A percentile compares a stretch with the other conserved stretches of the same genome.
phyloP scores from a whole-genome alignment of 169 alveolate genomes.

The Besnoitia besnoiti region DNA sequence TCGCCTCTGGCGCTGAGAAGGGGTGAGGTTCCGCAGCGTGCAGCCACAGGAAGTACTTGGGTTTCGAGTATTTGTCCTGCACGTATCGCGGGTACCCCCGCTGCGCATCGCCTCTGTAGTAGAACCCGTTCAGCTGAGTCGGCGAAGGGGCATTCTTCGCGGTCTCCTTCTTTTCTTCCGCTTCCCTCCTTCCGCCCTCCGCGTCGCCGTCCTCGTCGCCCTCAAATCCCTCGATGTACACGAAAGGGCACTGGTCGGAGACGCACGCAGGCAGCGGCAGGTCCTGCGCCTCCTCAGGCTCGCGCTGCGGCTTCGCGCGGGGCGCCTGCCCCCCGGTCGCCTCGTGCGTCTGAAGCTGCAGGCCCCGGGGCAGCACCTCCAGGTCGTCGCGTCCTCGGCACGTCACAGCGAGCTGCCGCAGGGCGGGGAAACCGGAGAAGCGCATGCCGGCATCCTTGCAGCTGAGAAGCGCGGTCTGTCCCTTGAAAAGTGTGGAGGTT shows the following conservation, averaged over 20 bases:
- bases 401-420: conserved; percentile 57
- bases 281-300: neutral
- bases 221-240: conserved; percentile 49
- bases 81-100: conserved; percentile 47
- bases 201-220: neutral
- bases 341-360: neutral
- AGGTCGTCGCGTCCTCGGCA: conserved; percentile 52
- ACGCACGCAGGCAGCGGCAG: conserved; percentile 58
- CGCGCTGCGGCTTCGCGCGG: neutral
- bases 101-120: conserved; percentile 56
- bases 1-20: neutral
- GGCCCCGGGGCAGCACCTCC: neutral
- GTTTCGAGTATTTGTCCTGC: conserved; percentile 34
- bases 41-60: conserved; percentile 52
- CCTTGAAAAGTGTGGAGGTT: conserved; percentile 51
- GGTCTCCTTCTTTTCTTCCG: neutral
- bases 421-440: conserved; percentile 48
- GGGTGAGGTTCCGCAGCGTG: neutral
- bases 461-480: conserved; percentile 60
- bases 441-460: conserved; percentile 64
- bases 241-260: conserved; percentile 63
- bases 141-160: neutral
- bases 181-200: neutral
- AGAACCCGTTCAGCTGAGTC: conserved; percentile 51
- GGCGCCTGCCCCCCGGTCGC: neutral